phyloP scores from a whole-genome alignment of 1,139 yeast species.

The Debaryomyces coudertii region DNA sequence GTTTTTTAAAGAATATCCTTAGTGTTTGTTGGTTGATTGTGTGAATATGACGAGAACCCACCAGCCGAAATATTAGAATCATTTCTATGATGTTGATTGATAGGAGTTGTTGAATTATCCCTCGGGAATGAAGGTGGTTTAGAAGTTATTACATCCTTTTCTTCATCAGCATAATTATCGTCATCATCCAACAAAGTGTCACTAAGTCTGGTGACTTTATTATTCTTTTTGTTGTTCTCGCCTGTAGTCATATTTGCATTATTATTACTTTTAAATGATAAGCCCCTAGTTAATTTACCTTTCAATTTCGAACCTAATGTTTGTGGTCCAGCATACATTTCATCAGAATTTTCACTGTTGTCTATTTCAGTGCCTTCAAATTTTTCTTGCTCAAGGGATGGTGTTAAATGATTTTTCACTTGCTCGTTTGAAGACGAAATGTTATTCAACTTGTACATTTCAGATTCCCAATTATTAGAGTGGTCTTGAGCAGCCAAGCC shows the following conservation, averaged over 20 bases:
- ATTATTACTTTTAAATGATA: slow-evolving; percentile 27
- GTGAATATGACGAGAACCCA: slow-evolving; percentile 24
- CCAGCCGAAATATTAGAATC: slow-evolving; percentile 31
- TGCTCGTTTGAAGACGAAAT: slow-evolving; percentile 20
- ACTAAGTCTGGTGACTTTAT: slow-evolving; percentile 35
- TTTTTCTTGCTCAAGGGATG: slow-evolving; percentile 9
- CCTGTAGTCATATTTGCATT: slow-evolving; percentile 16
- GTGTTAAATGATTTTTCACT: slow-evolving; percentile 12
- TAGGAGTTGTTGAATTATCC: slow-evolving; percentile 22
- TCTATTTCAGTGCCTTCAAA: slow-evolving; percentile 9
- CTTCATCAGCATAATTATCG: slow-evolving; percentile 13
- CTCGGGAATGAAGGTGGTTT: slow-evolving; percentile 19
- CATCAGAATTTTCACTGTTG: slow-evolving; percentile 9
- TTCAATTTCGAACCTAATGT: slow-evolving; percentile 27
- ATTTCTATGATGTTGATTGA: slow-evolving; percentile 31
- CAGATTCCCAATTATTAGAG: slow-evolving; percentile 67
- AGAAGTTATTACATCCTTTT: slow-evolving; percentile 16
- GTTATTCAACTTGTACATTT: slow-evolving; percentile 57
- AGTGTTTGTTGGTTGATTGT: slow-evolving; percentile 34
- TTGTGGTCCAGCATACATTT: background rate
- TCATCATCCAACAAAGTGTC: slow-evolving; percentile 31
- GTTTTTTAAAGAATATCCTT: slow-evolving; percentile 29
- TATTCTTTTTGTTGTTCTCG: slow-evolving; percentile 12
- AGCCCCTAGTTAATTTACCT: slow-evolving; percentile 22
- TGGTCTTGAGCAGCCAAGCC: slow-evolving; percentile 77